phyloP scores from a whole-genome alignment of 371 early-diverging fungal species.

The Mortierella sp. region DNA sequence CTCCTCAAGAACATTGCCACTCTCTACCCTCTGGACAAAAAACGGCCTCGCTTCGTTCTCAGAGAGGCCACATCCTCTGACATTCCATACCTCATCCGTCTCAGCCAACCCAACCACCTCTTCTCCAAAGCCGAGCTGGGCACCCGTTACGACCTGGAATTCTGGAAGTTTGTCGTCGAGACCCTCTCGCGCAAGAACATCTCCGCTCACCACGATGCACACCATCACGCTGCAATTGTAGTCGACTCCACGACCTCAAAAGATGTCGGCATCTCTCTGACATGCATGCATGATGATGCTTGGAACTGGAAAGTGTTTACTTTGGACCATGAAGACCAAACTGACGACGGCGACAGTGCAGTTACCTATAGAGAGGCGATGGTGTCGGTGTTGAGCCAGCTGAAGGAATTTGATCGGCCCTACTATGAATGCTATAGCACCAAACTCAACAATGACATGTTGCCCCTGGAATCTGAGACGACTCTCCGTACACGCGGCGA shows the following conservation, averaged over 20 bases:
- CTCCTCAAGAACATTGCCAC: slow-evolving; percentile 8
- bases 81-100: slow-evolving; percentile 29
- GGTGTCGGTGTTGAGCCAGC: slow-evolving; percentile 15
- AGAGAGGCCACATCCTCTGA: slow-evolving; percentile 23
- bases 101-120: slow-evolving; percentile 23
- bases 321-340: background rate
- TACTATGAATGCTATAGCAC: slow-evolving; percentile 24
- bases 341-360: background rate
- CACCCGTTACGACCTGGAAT: slow-evolving; percentile 13
- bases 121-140: slow-evolving; percentile 31
- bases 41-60: slow-evolving; percentile 18
- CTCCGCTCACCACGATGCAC: slow-evolving; percentile 12
- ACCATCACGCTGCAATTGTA: slow-evolving; percentile 30
- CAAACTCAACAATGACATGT: slow-evolving; percentile 18
- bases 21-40: background rate
- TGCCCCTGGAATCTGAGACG: slow-evolving; percentile 20
- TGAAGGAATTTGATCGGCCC: slow-evolving; percentile 19
- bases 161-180: slow-evolving; percentile 25
- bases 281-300: background rate
- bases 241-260: slow-evolving; percentile 32
- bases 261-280: slow-evolving; percentile 28
- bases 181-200: slow-evolving; percentile 9
- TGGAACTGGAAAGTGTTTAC: slow-evolving; percentile 27
- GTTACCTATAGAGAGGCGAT: slow-evolving; percentile 6
- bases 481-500: slow-evolving; percentile 12